phyloP scores from a whole-genome alignment of 805 yeast genomes.

The Cyberlindnera mrakii region DNA sequence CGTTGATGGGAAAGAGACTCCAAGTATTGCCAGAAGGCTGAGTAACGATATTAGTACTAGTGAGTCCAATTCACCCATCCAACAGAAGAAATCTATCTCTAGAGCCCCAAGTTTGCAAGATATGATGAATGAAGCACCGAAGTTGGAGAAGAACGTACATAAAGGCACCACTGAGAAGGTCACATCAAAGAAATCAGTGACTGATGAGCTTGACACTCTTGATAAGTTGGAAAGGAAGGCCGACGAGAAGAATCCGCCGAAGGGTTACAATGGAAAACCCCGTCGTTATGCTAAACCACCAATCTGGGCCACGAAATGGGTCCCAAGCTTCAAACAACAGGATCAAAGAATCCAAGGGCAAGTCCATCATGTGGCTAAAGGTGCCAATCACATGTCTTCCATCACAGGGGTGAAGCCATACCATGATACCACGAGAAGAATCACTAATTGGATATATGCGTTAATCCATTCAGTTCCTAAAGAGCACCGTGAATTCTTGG shows the following conservation, averaged over 20 bases:
- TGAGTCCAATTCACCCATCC: conserved; percentile 21
- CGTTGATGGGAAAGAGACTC: conserved; percentile 34
- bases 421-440: conserved; percentile 72
- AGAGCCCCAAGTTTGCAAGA: conserved; percentile 15
- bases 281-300: conserved; percentile 61
- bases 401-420: conserved; percentile 73
- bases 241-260: neutral
- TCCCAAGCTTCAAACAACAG: conserved; percentile 29
- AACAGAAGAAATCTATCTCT: conserved; percentile 15
- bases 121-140: conserved; percentile 9
- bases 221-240: conserved; percentile 17
- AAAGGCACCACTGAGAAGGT: neutral
- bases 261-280: conserved; percentile 37
- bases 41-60: conserved; percentile 19
- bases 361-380: neutral
- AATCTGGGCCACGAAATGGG: conserved; percentile 78
- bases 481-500: conserved; percentile 47
- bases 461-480: conserved; percentile 62
- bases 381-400: conserved; percentile 22
- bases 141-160: neutral
- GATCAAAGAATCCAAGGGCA: neutral
- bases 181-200: conserved; percentile 1
- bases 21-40: conserved; percentile 27
- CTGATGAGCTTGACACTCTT: conserved; percentile 6
- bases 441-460: conserved; percentile 88